Evolutionary conservation across 495 filamentous ascomycete genomes (phyloP).

Genomic region (Podospora appendiculata): DNA sequence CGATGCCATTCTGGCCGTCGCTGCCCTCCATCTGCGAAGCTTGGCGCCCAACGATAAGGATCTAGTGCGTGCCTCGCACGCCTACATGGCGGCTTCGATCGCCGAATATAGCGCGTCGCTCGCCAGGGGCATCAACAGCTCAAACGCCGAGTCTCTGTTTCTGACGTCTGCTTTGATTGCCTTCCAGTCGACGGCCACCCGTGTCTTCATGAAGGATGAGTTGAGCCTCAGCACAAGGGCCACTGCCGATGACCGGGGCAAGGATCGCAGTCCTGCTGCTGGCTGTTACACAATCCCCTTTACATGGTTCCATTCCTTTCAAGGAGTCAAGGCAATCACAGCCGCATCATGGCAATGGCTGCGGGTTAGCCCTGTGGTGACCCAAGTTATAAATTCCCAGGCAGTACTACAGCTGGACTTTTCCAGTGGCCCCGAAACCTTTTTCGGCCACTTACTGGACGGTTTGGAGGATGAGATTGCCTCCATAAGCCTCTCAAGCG

Average conservation of each 20-base stretch:
- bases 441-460: conserved; percentile 44
- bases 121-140: conserved; percentile 38
- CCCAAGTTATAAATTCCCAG: conserved; percentile 48
- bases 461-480: conserved; percentile 42
- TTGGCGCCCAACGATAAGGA: conserved; percentile 41
- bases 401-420: conserved; percentile 43
- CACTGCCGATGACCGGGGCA: background rate
- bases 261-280: conserved; percentile 3
- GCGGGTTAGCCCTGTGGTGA: conserved; percentile 39
- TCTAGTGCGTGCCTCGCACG: conserved; percentile 45
- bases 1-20: conserved; percentile 49
- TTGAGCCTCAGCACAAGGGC: conserved; percentile 2
- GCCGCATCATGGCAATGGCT: conserved; percentile 46
- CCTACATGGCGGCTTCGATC: conserved; percentile 49
- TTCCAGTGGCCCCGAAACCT: conserved; percentile 27
- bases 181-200: conserved; percentile 49
- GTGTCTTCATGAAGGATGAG: conserved; percentile 43
- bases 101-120: conserved; percentile 45
- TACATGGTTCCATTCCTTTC: conserved; percentile 52
- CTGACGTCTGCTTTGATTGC: conserved; percentile 47
- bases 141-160: conserved; percentile 49
- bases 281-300: conserved; percentile 40
- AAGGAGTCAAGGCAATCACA: conserved; percentile 48
- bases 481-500: background rate
- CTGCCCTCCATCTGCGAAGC: conserved; percentile 46